phyloP scores from a whole-genome alignment of 306 rosid species.

The Hippophae tibetana region DNA sequence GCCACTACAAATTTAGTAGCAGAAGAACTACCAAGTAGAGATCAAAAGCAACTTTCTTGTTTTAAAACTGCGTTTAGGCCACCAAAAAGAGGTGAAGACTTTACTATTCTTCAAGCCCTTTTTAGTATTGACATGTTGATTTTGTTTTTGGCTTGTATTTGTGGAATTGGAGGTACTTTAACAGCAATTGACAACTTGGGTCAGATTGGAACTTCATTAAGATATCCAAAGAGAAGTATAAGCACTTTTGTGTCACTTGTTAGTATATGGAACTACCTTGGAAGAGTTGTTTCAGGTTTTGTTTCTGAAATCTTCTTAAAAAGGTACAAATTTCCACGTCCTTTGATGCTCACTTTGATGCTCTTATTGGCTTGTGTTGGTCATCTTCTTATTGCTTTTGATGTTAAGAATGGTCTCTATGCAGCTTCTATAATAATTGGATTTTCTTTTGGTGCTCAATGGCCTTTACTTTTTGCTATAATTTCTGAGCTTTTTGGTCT shows the following conservation, averaged over 20 bases:
- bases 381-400: constrained; percentile 51
- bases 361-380: constrained; percentile 53
- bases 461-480: constrained; percentile 59
- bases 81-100: constrained; percentile 63
- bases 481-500: constrained; percentile 67
- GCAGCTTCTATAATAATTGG: constrained; percentile 47
- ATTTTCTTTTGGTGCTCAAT: constrained; percentile 6
- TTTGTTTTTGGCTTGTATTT: constrained; percentile 29
- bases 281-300: constrained; percentile 42
- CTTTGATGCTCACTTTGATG: constrained; percentile 38
- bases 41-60: constrained; percentile 18
- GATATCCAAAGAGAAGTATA: constrained; percentile 40
- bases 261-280: constrained; percentile 68
- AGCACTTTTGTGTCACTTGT: constrained; percentile 58
- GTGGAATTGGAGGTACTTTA: constrained; percentile 51
- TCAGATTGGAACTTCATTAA: constrained; percentile 49
- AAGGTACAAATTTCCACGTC: constrained; percentile 55
- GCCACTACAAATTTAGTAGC: too few relatives aligned
- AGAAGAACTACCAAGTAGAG: background rate
- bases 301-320: constrained; percentile 39
- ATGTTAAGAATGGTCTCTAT: constrained; percentile 46
- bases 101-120: constrained; percentile 51
- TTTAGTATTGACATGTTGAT: constrained; percentile 61
- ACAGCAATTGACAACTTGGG: constrained; percentile 21
- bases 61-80: constrained; percentile 33